Base-by-base conservation (phyloP, 148 eudicot species). In the Camellia granthamiana region DNA sequence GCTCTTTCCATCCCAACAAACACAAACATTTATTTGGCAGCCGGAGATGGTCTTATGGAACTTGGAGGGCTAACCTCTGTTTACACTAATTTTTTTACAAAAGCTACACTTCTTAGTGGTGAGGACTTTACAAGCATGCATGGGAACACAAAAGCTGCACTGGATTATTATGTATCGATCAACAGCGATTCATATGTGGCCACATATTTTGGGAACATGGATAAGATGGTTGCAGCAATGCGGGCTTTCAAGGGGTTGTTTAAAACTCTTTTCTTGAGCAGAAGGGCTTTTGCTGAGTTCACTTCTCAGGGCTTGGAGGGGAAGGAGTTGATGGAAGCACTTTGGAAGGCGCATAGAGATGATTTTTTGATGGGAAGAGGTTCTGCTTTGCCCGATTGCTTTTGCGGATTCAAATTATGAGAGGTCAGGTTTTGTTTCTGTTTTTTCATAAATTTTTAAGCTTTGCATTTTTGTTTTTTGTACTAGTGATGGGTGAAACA, bases 201-300 rank as follows among this genome's bases (percentile, higher is more conserved):
- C 7, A 97, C 98, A 1, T 97, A 92, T 80, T 97, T 97, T 47
- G 97, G 99, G 58, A 97, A 97, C 81, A 97, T 97, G 99, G 99
- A 94, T 81, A 97, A 97, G 83, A 97, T 94, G 98, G 99, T 97
- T n/a, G 89, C 99, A 0, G 99, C 99, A 30, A 94, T 97, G 97
- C 81, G 99, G 51, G 93, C 99, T 38, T 89, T 75, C 18, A 88
- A 87, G 83, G 99, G 97, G 74, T 74, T 89, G 84, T 84, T 83
- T 54, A 94, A 86, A 82, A 97, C 99, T 5, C 79, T 97, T 76
- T 88, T 92, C 76, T 83, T 94, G 81, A 94, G 87, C 79, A 84
- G 99, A 78, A 89, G 88, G 79, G 94, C 85, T 42, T 94, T 94
- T 85, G 89, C 99, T 0, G 88, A 83, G 74, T 86, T 92, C 11